Percentiles rank a stretch among this genome's conserved stretches.
Evolutionary conservation across 176 grass and related monocot genomes (phyloP).

Genomic region (Calamus simplicifolius): DNA sequence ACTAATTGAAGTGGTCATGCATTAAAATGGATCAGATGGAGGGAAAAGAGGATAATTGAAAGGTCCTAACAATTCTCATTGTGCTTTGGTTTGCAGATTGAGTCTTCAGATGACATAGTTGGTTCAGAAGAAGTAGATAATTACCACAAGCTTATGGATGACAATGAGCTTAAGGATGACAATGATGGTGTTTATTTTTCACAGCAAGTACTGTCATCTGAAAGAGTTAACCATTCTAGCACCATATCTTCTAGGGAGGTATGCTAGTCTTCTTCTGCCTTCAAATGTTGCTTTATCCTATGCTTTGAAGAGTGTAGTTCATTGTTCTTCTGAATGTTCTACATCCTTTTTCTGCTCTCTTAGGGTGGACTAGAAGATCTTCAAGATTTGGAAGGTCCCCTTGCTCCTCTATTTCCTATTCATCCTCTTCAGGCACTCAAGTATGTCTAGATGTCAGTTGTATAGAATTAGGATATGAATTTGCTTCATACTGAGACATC

Average conservation of each 20-base stretch:
- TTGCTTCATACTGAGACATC: background rate
- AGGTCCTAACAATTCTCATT: background rate
- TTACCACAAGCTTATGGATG: conserved; percentile 31
- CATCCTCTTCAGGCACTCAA: conserved; percentile 84
- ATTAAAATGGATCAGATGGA: no score
- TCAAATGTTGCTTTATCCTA: no score
- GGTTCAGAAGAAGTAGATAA: conserved; percentile 29
- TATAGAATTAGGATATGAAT: conserved; percentile 2
- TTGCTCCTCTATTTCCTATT: conserved; percentile 66
- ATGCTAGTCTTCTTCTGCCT: conserved; percentile 23
- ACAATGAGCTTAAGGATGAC: no score
- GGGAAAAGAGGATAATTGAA: background rate
- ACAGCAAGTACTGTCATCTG: conserved; percentile 26
- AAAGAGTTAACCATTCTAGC: conserved; percentile 35
- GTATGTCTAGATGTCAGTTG: conserved; percentile 32
- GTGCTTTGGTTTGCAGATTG: conserved; percentile 58
- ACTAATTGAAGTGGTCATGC: no score
- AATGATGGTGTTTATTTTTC: conserved; percentile 24
- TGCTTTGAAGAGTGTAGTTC: background rate
- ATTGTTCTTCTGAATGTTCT: background rate
- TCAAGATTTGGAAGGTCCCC: conserved; percentile 54
- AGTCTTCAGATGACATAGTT: conserved; percentile 48
- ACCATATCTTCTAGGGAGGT: conserved; percentile 56
- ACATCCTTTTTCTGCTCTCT: conserved; percentile 13
- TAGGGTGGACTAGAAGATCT: conserved; percentile 73